Base-by-base conservation (phyloP, 2,329 filamentous ascomycete genomes). In the Diplodia scrobiculata region DNA sequence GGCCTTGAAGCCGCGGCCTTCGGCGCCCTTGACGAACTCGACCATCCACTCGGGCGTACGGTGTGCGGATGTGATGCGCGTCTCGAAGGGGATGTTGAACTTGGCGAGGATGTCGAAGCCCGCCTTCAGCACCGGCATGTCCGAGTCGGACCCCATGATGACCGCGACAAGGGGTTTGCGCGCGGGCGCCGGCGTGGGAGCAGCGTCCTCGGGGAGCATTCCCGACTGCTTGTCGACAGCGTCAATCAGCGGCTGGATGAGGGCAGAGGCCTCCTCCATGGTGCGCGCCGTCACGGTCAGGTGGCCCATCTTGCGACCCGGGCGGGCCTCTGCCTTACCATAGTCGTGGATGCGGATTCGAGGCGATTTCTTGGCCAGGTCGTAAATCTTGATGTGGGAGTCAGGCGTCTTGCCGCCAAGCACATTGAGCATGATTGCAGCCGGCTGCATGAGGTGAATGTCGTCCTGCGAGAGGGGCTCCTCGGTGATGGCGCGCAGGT, bases 251-350 rank as follows among this genome's bases (percentile, higher is more conserved):
- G 87, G 87, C 62, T 89, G 86, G 45, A 89, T 86, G 14, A 88
- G 84, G 17, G 84, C 81, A 74, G 90, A 86, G n/a, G 89, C 87
- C 71, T 88, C 84, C 45, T 84, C 80, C 74, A 93, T 87, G 0
- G 86, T 87, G 13, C 85, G 82, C 0, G 87, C 88, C 1, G 91
- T 90, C 45, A 96, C 80, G 0, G 93, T 98, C 71, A 99, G 87
- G 77, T 99, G 95, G 11, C 94, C 94, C 81, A 98, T 98, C 79
- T 98, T 99, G 53, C 95, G 89, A 38, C 91, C 90, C 4, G 91
- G 91, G 72, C 92, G 91, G 29, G 92, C 90, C 54, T 86, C 87
- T 11, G 86, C 86, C 79, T 98, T 98, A 73, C 93, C 93, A 79
- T 99, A 99, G 54, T 97, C 86, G 73, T 99, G 94, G 11, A 97